A percentile compares a stretch with the other conserved stretches of the same genome.
These are phyloP conservation scores for Fusarium miscanthi DNA, from an alignment of 2,329 filamentous ascomycete species.

Conservation along the genomic window DNA sequence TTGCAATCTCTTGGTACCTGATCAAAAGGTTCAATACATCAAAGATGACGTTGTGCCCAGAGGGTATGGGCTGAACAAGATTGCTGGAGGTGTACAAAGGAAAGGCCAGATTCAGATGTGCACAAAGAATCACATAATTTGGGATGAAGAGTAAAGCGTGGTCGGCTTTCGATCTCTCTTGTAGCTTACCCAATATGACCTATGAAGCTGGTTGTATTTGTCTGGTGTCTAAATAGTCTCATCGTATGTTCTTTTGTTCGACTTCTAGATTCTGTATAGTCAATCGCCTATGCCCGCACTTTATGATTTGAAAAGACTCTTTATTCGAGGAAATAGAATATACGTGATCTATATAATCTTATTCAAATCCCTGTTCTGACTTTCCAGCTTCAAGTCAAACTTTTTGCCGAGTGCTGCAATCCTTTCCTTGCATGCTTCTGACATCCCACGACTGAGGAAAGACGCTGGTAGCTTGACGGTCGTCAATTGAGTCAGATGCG, in stretches of 20 bases:
- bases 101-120: conserved; percentile 1
- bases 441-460: neutral
- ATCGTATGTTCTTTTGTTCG: neutral
- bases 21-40: neutral
- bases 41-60: neutral
- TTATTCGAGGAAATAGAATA: neutral
- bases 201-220: neutral
- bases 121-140: neutral
- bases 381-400: neutral
- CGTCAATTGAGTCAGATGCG: neutral
- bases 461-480: neutral
- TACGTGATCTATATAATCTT: neutral
- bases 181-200: neutral
- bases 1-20: neutral
- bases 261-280: too few species aligned
- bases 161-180: neutral
- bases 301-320: neutral
- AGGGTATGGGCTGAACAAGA: neutral
- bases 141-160: neutral
- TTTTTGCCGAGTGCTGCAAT: neutral
- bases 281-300: neutral
- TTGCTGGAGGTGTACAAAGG: neutral
- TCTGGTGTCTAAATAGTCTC: neutral
- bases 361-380: neutral
- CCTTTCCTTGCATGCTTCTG: neutral